Evolutionary conservation across 2,329 filamentous ascomycete genomes (phyloP), one percentile per base, ranked within the genome.

Genomic region (Arachnomyces sp.): DNA sequence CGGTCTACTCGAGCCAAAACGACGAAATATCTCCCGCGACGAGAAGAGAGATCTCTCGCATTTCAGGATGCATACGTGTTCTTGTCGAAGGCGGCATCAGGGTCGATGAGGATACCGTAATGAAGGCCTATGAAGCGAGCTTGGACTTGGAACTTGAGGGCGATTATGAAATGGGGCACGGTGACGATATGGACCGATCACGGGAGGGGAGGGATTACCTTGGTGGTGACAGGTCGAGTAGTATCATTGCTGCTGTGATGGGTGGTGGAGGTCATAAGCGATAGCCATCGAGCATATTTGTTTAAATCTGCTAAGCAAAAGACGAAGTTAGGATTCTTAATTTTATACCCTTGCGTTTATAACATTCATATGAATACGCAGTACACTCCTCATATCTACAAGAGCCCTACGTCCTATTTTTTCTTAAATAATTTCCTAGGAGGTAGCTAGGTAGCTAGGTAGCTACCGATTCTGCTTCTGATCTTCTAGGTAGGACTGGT

Each of bases 1-100:
- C 82, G 39, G 87, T 94, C 52, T 98, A 98, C 65, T 92, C 85
- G 40, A 93, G 85, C 58, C 88, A 95, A 67, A 98, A 98, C 59
- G 90, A 96, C 59, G 74, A 78, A 42, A 88, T 98, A 47, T 70
- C 77, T 15, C 68, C 78, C 2, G 77, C 79, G 36, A 90, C 87
- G 12, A 79, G 92, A 70, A 77, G 81, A 46, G 92, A 96, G 70
- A 95, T 98, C 63, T 81, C 86, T 12, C 73, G 89, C 43, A 73
- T 96, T 34, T 74, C 83, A 28, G 84, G 85, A 15, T 84, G 92
- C 42, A 83, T 98, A 41, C 76, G 80, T 42, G 82, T 87, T 1
- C 66, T 98, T 43, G 84, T 94, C 2, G 83, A 93, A 59, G 79
- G 82, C 33, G 85, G 86, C 0, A 67, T 92, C 32, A 78, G 81